These are phyloP conservation scores for Setaria italica DNA, from an alignment of 202 grass and related monocot genomes.

Conservation along the genomic window DNA sequence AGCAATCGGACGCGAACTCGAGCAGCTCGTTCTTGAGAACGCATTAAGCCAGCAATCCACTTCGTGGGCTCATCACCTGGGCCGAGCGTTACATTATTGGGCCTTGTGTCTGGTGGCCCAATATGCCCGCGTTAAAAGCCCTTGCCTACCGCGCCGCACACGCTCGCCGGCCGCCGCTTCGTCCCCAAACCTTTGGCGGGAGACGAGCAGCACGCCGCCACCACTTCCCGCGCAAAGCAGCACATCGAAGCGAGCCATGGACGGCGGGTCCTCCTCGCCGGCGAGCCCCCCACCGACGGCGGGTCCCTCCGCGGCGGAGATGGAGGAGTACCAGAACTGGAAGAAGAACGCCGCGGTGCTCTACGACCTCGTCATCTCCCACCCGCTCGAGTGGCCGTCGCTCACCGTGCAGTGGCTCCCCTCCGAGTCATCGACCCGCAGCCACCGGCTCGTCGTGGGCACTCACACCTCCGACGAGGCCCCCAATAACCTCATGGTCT, in stretches of 20 bases:
- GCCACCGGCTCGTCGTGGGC: slow-evolving; percentile 65
- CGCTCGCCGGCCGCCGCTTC: not conserved
- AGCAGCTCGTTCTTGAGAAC: not conserved
- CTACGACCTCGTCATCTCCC: slow-evolving; percentile 94
- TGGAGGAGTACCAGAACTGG: slow-evolving; percentile 83
- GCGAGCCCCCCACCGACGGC: not conserved
- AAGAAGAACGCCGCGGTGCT: slow-evolving; percentile 91
- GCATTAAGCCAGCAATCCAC: not conserved
- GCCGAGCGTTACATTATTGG: not conserved
- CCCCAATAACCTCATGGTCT: slow-evolving; percentile 72
- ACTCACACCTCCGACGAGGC: slow-evolving; percentile 76
- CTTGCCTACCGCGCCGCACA: too few relatives aligned
- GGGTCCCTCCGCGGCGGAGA: slow-evolving; percentile 14
- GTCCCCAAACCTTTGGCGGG: slow-evolving; percentile 44
- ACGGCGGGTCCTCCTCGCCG: slow-evolving; percentile 53
- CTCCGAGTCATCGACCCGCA: slow-evolving; percentile 28
- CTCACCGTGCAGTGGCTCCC: slow-evolving; percentile 92
- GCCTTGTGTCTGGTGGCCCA: not conserved
- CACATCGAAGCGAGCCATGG: slow-evolving; percentile 37
- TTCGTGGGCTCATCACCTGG: not conserved
- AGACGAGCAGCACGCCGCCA: slow-evolving; percentile 35
- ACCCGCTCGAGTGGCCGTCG: slow-evolving; percentile 86
- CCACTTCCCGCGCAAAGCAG: slow-evolving; percentile 52
- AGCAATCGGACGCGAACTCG: slow-evolving; percentile 13
- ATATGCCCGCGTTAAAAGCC: not conserved